Conservation (phyloP, 148 eudicot genomes). For the Arctostaphylos glauca region DNA sequence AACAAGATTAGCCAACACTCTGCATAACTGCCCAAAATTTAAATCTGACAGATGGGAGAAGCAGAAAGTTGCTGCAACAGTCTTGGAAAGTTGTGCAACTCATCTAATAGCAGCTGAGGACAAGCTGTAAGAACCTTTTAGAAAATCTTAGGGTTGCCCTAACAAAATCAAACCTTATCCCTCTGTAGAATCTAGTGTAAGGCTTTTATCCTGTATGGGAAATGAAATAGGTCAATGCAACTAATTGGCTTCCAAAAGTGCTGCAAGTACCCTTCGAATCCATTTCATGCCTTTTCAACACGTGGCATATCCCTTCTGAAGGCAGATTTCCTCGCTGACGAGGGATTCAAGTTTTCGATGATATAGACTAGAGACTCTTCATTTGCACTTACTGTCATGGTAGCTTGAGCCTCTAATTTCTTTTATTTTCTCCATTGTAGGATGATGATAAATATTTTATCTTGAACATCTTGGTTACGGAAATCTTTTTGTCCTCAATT, state of each 20-base stretch:
- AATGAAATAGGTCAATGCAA: neutral
- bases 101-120: neutral
- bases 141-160: neutral
- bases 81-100: neutral
- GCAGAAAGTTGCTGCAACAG: neutral
- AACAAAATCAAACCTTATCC: neutral
- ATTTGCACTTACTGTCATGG: neutral
- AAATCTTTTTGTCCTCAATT: conserved; percentile 57
- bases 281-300: neutral
- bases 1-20: neutral
- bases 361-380: neutral
- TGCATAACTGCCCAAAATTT: neutral
- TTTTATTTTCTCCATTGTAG: conserved; percentile 41
- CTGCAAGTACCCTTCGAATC: neutral
- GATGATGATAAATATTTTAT: conserved; percentile 60
- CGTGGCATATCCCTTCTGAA: neutral
- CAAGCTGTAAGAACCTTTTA: neutral
- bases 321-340: neutral
- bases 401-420: conserved; percentile 14
- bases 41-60: neutral
- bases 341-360: neutral
- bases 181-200: neutral
- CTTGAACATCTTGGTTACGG: conserved; percentile 55
- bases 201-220: neutral
- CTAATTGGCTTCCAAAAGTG: neutral